Percentiles rank a stretch among this genome's conserved stretches.
phyloP scores from a whole-genome alignment of 2,329 filamentous ascomycete genomes.

The Aspergillus aculeatus region DNA sequence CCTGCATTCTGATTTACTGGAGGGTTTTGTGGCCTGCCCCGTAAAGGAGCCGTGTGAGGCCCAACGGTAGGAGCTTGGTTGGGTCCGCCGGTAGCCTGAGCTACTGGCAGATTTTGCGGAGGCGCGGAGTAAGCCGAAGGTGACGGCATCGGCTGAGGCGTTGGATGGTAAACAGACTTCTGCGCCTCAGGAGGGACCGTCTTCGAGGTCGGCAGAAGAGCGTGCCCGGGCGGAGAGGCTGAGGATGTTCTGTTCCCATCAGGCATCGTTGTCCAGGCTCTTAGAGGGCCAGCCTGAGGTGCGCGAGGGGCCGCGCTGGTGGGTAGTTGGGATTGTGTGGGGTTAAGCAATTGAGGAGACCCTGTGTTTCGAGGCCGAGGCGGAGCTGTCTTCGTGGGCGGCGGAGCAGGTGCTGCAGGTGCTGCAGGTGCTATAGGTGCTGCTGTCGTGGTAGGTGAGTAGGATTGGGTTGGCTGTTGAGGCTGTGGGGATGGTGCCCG shows the following conservation, averaged over 20 bases:
- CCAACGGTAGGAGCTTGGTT: no score
- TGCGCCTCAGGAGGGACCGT: neutral
- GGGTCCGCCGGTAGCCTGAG: neutral
- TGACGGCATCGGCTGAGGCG: neutral
- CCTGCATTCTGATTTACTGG: neutral
- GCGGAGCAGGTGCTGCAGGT: neutral
- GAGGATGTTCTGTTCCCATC: neutral
- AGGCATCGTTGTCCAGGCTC: neutral
- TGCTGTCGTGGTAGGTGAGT: neutral
- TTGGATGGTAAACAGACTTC: neutral
- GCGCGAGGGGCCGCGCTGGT: neutral
- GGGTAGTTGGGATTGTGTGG: neutral
- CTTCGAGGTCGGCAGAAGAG: neutral
- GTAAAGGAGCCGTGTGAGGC: neutral
- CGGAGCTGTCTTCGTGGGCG: neutral
- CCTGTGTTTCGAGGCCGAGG: neutral
- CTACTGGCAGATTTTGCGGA: neutral
- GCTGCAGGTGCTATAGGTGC: neutral
- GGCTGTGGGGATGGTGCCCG: neutral
- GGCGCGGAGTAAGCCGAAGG: neutral
- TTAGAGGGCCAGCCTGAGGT: neutral
- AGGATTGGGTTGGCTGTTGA: neutral
- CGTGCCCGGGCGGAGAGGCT: neutral
- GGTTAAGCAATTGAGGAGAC: neutral
- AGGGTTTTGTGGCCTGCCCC: neutral